These are phyloP conservation scores for Coemansia sp. DNA, from an alignment of 192 early-diverging fungal species.

Conservation along the genomic window DNA sequence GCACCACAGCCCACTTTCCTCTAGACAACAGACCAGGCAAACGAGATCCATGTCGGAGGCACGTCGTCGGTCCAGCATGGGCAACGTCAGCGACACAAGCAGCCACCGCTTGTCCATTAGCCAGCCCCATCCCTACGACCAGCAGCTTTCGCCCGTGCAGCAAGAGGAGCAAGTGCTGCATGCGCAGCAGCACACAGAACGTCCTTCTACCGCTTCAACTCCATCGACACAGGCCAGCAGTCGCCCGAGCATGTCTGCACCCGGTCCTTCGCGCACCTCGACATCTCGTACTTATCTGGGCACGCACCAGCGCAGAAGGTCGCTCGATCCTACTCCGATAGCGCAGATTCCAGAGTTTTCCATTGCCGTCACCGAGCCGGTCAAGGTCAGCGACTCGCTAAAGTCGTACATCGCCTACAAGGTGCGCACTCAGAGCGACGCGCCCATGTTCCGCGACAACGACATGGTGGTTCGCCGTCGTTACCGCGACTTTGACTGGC, in stretches of 20 bases:
- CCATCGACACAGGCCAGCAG: slow-evolving; percentile 14
- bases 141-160: slow-evolving; percentile 48
- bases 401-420: slow-evolving; percentile 86
- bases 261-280: slow-evolving; percentile 5
- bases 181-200: slow-evolving; percentile 41
- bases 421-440: slow-evolving; percentile 81
- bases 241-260: slow-evolving; percentile 12
- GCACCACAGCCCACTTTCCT: slow-evolving; percentile 1
- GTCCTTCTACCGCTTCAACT: slow-evolving; percentile 10
- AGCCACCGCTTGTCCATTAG: not conserved
- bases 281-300: slow-evolving; percentile 30
- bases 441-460: slow-evolving; percentile 70
- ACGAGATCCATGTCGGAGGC: slow-evolving; percentile 48
- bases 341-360: slow-evolving; percentile 60
- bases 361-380: slow-evolving; percentile 80
- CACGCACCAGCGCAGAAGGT: slow-evolving; percentile 44
- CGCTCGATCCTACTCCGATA: slow-evolving; percentile 41
- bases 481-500: slow-evolving; percentile 94
- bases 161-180: slow-evolving; percentile 40
- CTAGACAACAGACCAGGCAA: slow-evolving; percentile 24
- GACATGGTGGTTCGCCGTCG: slow-evolving; percentile 85
- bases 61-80: slow-evolving; percentile 8
- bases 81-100: not conserved
- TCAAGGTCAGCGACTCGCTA: slow-evolving; percentile 88
- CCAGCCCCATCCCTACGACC: slow-evolving; percentile 50